phyloP scores from a whole-genome alignment of 306 rosid species.

The Gleditsia sinensis region DNA sequence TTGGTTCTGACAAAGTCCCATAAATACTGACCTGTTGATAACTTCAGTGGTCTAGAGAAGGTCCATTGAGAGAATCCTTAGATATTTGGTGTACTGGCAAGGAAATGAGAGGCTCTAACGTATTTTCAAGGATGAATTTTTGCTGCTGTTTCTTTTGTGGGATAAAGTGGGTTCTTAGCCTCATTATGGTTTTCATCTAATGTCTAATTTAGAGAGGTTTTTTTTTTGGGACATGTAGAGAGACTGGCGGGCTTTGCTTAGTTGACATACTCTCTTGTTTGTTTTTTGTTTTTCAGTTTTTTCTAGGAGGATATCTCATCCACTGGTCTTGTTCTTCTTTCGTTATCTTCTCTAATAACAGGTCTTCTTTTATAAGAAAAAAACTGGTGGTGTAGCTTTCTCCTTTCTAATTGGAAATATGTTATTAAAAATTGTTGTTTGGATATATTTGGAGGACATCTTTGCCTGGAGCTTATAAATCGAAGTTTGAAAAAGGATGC shows the following conservation, averaged over 20 bases:
- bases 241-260: not conserved
- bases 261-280: not conserved
- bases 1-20: constrained; percentile 14
- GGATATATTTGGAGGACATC: not conserved
- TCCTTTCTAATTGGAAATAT: not conserved
- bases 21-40: constrained; percentile 13
- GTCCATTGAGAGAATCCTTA: not conserved
- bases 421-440: not conserved
- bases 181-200: not conserved
- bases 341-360: not conserved
- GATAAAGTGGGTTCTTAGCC: too few relatives aligned
- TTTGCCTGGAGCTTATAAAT: not conserved
- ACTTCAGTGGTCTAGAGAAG: constrained; percentile 1
- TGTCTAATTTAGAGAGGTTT: not conserved
- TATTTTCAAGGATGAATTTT: too few relatives aligned
- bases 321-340: not conserved
- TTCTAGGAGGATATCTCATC: not conserved
- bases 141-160: too few relatives aligned
- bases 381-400: not conserved
- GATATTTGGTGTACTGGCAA: constrained; percentile 7
- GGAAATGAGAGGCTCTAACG: constrained; percentile 4
- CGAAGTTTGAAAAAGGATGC: not conserved
- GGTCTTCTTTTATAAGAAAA: not conserved
- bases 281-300: not conserved
- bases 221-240: not conserved